Evolutionary conservation across 768 basidiomycete genomes (phyloP).

Genomic region (Suillus fuscotomentosus): DNA sequence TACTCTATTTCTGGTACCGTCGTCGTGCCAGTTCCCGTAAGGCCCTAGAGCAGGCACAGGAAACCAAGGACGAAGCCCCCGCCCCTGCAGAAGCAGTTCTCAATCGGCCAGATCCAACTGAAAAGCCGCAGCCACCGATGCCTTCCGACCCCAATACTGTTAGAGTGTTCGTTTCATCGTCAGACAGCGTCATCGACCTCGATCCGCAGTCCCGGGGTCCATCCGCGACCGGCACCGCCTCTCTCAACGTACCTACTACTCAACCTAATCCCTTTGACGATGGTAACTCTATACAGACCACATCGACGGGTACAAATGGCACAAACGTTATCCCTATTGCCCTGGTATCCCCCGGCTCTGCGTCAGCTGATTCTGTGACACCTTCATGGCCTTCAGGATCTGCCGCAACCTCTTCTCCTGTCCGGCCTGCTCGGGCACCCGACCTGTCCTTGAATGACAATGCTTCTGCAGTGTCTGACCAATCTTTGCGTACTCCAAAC

Average conservation of each 20-base stretch:
- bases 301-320: slow-evolving; percentile 66
- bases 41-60: slow-evolving; percentile 28
- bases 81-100: slow-evolving; percentile 77
- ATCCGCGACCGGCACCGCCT: slow-evolving; percentile 10
- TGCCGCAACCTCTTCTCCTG: slow-evolving; percentile 37
- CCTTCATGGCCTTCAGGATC: slow-evolving; percentile 29
- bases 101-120: slow-evolving; percentile 78
- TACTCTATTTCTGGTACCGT: slow-evolving; percentile 63
- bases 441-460: slow-evolving; percentile 63
- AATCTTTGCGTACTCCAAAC: slow-evolving; percentile 40
- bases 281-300: slow-evolving; percentile 75
- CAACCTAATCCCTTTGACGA: slow-evolving; percentile 74
- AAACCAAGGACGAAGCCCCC: slow-evolving; percentile 58
- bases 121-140: slow-evolving; percentile 45
- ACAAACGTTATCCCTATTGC: slow-evolving; percentile 90
- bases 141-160: slow-evolving; percentile 39
- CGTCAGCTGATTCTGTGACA: slow-evolving; percentile 25
- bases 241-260: slow-evolving; percentile 18
- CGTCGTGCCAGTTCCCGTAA: slow-evolving; percentile 48
- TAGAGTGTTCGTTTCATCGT: slow-evolving; percentile 47
- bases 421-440: slow-evolving; percentile 56
- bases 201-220: slow-evolving; percentile 48
- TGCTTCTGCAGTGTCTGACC: slow-evolving; percentile 59
- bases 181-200: slow-evolving; percentile 56
- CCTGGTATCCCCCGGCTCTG: slow-evolving; percentile 61